Percentiles rank a stretch among this genome's conserved stretches.
phyloP scores from a whole-genome alignment of 192 early-diverging fungal genomes.

The Cladochytrium replicatum region DNA sequence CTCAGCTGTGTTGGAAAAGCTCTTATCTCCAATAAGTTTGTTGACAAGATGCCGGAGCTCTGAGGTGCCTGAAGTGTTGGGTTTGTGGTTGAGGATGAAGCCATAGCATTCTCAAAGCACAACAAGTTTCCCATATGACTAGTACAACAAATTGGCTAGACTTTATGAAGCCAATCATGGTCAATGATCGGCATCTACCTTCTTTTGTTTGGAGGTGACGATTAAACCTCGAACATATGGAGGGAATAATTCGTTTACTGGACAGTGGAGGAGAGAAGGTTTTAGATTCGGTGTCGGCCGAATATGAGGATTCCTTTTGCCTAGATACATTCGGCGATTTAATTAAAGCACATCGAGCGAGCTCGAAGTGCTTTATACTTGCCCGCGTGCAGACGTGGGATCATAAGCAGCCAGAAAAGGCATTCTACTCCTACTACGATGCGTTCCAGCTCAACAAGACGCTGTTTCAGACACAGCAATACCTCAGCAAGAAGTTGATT shows the following conservation, averaged over 20 bases:
- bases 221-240: too few species aligned
- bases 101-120: too few species aligned
- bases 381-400: constrained; percentile 57
- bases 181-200: too few species aligned
- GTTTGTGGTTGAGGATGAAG: too few species aligned
- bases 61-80: too few species aligned
- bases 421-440: constrained; percentile 38
- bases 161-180: too few species aligned
- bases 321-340: constrained; percentile 49
- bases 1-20: too few species aligned
- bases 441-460: constrained; percentile 58
- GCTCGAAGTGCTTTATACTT: constrained; percentile 43
- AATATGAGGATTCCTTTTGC: constrained; percentile 55
- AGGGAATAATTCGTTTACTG: constrained; percentile 39
- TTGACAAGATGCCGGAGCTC: too few species aligned
- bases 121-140: too few species aligned
- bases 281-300: constrained; percentile 42
- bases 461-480: constrained; percentile 54
- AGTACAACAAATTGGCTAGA: too few species aligned
- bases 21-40: too few species aligned
- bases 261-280: constrained; percentile 39
- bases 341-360: constrained; percentile 23
- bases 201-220: too few species aligned
- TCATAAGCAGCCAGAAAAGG: constrained; percentile 46
- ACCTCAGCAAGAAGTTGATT: constrained; percentile 51